Conservation (phyloP, 768 basidiomycete species). For the Cantharellus anzutake region DNA sequence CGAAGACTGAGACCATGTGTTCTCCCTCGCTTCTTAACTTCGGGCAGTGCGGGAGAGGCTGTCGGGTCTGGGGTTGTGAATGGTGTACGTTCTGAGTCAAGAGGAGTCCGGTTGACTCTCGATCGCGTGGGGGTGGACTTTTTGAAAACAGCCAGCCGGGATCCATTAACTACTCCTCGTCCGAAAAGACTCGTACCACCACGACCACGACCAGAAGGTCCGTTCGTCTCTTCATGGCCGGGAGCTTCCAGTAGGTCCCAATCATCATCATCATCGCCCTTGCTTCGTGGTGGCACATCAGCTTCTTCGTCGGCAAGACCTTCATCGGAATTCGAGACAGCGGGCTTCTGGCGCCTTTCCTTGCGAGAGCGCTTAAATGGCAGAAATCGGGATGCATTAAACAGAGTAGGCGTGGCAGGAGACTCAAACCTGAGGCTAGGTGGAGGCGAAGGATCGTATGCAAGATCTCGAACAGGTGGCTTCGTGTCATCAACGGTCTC, state of each 20-base stretch:
- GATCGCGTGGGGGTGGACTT: slow-evolving; percentile 33
- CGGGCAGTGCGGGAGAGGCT: slow-evolving; percentile 28
- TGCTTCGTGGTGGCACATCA: too few species aligned
- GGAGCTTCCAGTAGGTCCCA: slow-evolving; percentile 81
- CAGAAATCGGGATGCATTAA: too few species aligned
- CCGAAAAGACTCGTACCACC: slow-evolving; percentile 55
- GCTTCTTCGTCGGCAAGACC: too few species aligned
- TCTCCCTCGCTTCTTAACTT: slow-evolving; percentile 45
- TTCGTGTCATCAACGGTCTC: too few species aligned
- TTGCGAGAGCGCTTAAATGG: too few species aligned
- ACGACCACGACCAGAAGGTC: slow-evolving; percentile 30
- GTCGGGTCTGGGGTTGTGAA: slow-evolving; percentile 12
- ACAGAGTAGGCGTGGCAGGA: too few species aligned
- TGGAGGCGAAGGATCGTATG: too few species aligned
- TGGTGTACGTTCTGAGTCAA: slow-evolving; percentile 19
- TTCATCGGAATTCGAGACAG: too few species aligned
- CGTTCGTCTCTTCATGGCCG: slow-evolving; percentile 66
- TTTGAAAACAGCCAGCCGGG: slow-evolving; percentile 55
- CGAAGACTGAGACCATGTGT: slow-evolving; percentile 50
- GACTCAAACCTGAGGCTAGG: too few species aligned
- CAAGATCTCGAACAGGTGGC: too few species aligned
- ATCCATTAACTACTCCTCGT: slow-evolving; percentile 80
- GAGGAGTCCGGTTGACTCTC: slow-evolving; percentile 27
- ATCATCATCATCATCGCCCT: slow-evolving; percentile 63
- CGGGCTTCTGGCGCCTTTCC: too few species aligned